Percentiles rank a stretch among this genome's conserved stretches.
Evolutionary conservation across 495 filamentous ascomycete genomes (phyloP).

Genomic region (Penicillium fimorum): DNA sequence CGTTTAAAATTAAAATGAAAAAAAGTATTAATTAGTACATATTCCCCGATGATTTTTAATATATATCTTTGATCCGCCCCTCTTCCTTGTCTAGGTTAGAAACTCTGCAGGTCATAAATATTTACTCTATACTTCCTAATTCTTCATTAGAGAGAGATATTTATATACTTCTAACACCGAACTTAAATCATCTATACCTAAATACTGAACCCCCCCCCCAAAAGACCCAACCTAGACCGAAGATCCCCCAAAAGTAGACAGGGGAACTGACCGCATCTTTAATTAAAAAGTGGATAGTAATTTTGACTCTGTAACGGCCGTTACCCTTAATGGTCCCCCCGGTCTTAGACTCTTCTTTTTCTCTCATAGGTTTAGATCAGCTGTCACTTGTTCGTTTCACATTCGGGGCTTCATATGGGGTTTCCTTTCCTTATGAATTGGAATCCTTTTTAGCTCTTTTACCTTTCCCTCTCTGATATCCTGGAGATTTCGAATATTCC

Average conservation of each 20-base stretch:
- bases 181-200: no score
- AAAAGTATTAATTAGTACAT: no score
- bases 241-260: no score
- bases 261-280: conserved; percentile 3
- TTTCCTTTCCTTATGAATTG: neutral
- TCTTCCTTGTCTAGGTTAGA: conserved; percentile 2
- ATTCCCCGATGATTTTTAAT: no score
- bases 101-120: conserved; percentile 6
- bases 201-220: no score
- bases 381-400: conserved; percentile 12
- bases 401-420: conserved; percentile 2
- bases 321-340: conserved; percentile 3
- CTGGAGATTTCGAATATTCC: neutral
- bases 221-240: no score
- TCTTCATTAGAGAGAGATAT: no score
- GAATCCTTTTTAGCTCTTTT: no score
- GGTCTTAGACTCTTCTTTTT: conserved; percentile 21
- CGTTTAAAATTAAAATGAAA: neutral
- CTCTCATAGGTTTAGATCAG: neutral
- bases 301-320: conserved; percentile 9
- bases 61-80: no score
- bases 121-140: no score
- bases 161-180: no score
- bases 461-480: neutral
- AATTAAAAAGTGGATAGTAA: conserved; percentile 21